Base-by-base conservation (phyloP, 768 basidiomycete species). In the Calocera viscosa region DNA sequence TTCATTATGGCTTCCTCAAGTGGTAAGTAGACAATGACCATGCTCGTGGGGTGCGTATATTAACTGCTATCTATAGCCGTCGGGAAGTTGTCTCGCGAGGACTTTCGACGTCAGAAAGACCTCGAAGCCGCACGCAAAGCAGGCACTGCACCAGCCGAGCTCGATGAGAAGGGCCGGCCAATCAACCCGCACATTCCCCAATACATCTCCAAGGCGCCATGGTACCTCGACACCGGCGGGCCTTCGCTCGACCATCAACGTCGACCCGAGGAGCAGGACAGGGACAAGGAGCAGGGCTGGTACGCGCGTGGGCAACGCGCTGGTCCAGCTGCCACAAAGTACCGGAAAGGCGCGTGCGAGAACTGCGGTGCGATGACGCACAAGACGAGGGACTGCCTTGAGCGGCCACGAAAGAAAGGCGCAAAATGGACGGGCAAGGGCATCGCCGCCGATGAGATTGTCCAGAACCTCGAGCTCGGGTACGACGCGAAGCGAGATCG, bases 131-230 rank as follows among this genome's bases (percentile, higher is more conserved):
- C 95, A 68, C 90, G 95, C 66, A 98, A 97, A 80, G 96, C 95
- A 39, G 95, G 96, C 77, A 98, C 95, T 11, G 96, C 94, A 14
- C 91, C 94, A 24, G 92, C 95, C 28, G 94, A 93, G 33, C 81
- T 96, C 34, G 96, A 99, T 74, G 90, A 93, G 76, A 89, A 96
- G 76, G 96, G 96, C 64, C 87, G 84, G 73, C 86, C 93, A 64
- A 98, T 99, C 79, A 99, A 98, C 73, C 96, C 96, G 35, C 96
- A 99, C 77, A 98, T 99, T 79, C 96, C 96, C 74, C 92, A 97
- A 78, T 99, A 97, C 75, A 99, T 99, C 75, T 92, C 95, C 7
- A 92, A 95, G 76, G 95, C 93, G 8, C 96, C 96, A 67, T 99
- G 96, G 96, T 99, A 98, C 77, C 84, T 95, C 71, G 91, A 97